Conservation (phyloP, 163 green algal species). For the Prototheca wickerhamii region DNA sequence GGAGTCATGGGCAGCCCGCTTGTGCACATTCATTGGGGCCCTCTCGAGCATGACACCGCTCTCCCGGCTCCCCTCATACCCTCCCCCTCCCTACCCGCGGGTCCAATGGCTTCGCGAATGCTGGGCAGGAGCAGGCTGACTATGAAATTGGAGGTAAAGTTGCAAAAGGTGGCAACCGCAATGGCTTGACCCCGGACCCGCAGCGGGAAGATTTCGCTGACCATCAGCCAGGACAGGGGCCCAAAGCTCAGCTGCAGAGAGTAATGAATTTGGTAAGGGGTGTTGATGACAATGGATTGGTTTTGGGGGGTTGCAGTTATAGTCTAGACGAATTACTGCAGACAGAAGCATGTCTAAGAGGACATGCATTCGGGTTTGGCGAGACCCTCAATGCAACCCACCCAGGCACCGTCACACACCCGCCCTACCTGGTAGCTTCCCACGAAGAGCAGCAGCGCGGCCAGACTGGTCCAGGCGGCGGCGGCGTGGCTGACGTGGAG, state of each 20-base stretch:
- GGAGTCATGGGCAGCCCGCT: too few relatives aligned
- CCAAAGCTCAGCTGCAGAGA: conserved; percentile 56
- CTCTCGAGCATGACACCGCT: too few relatives aligned
- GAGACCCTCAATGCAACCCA: too few relatives aligned
- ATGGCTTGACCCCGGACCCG: conserved; percentile 60
- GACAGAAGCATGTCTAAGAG: too few relatives aligned
- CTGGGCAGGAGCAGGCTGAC: conserved; percentile 52
- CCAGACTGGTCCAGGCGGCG: conserved; percentile 46
- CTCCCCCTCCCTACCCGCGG: conserved; percentile 14
- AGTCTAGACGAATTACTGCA: too few relatives aligned
- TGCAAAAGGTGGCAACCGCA: conserved; percentile 76
- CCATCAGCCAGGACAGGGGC: conserved; percentile 83
- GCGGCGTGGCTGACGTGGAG: neutral
- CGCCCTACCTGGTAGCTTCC: conserved; percentile 70
- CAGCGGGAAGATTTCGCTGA: conserved; percentile 87
- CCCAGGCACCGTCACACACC: too few relatives aligned
- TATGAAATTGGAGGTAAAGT: conserved; percentile 82
- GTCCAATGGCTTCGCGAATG: conserved; percentile 55
- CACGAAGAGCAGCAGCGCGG: conserved; percentile 74
- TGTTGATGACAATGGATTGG: too few relatives aligned
- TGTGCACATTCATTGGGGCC: too few relatives aligned
- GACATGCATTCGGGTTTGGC: too few relatives aligned
- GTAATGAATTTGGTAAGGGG: too few relatives aligned
- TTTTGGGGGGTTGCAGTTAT: too few relatives aligned
- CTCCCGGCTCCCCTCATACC: too few relatives aligned